These are phyloP conservation scores for Curvularia verruculosa DNA, from an alignment of 2,329 filamentous ascomycete genomes.

Conservation along the genomic window DNA sequence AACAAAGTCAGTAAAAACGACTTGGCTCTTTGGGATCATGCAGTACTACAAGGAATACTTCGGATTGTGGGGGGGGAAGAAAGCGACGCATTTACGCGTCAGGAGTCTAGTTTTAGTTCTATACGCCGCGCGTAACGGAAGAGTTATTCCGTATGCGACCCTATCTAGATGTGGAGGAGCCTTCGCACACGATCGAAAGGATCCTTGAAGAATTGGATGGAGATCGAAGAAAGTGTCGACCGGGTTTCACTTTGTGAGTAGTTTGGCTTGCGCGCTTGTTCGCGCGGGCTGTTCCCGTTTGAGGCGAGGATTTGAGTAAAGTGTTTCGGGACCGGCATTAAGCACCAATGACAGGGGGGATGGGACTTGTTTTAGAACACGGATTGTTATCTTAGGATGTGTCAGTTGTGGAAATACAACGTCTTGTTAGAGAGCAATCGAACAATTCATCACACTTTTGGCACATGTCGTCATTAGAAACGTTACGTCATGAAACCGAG, in stretches of 20 bases:
- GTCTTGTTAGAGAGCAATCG: background rate
- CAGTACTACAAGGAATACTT: too few relatives aligned
- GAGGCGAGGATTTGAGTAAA: background rate
- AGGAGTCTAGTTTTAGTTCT: background rate
- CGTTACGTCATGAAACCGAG: too few relatives aligned
- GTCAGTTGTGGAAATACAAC: background rate
- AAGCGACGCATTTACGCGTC: background rate
- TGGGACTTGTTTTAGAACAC: background rate
- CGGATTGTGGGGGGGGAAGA: background rate
- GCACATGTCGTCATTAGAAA: too few relatives aligned
- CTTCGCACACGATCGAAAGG: background rate
- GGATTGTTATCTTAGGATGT: background rate
- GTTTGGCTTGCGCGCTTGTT: background rate
- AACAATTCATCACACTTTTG: too few relatives aligned
- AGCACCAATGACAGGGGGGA: background rate
- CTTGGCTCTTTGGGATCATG: too few relatives aligned
- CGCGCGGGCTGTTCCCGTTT: too few relatives aligned
- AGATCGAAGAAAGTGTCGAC: background rate
- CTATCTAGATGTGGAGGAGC: background rate
- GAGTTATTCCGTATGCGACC: background rate
- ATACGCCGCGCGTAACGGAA: background rate
- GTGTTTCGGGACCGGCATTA: background rate
- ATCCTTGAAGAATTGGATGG: background rate
- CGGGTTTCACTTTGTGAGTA: background rate
- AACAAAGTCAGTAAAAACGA: background rate